Conservation (phyloP, 495 filamentous ascomycete species). For the Aspergillus cristatus region DNA sequence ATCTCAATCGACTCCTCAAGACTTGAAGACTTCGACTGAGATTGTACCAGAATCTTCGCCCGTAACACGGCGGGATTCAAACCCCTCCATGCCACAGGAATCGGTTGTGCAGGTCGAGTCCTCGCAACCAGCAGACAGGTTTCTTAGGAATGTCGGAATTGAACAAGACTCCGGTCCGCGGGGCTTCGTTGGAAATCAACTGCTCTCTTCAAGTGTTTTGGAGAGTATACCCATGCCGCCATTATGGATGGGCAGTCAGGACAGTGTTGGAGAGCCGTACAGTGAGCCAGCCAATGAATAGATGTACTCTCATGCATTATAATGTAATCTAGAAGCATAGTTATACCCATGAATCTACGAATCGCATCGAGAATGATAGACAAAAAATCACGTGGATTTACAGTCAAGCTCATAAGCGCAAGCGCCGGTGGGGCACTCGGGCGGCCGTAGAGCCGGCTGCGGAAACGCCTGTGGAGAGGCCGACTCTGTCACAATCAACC, state of each 20-base stretch:
- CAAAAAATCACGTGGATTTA: neutral
- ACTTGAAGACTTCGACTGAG: constrained; percentile 17
- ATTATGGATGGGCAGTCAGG: constrained; percentile 35
- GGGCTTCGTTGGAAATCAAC: constrained; percentile 27
- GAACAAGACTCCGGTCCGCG: constrained; percentile 8
- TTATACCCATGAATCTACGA: too few species aligned
- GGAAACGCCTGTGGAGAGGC: constrained; percentile 2
- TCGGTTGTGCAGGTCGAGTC: constrained; percentile 37
- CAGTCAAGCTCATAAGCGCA: neutral
- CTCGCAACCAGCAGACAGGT: constrained; percentile 30
- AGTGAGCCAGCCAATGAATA: constrained; percentile 16
- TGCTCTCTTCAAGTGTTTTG: constrained; percentile 39
- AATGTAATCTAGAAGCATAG: too few species aligned
- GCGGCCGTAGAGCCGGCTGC: constrained; percentile 18
- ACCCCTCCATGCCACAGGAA: constrained; percentile 13
- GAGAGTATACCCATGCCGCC: constrained; percentile 35
- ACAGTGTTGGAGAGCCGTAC: constrained; percentile 38
- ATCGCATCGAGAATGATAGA: too few species aligned
- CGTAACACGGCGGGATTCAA: constrained; percentile 6
- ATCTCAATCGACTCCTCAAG: constrained; percentile 8
- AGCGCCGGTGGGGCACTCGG: constrained; percentile 6
- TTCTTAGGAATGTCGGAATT: constrained; percentile 4
- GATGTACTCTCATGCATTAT: too few species aligned
- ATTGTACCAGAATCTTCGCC: constrained; percentile 38
- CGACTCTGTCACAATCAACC: neutral